A percentile compares a stretch with the other conserved stretches of the same genome.
Conservation (phyloP, 2,329 filamentous ascomycete genomes). For the Cryphonectria radicalis region DNA sequence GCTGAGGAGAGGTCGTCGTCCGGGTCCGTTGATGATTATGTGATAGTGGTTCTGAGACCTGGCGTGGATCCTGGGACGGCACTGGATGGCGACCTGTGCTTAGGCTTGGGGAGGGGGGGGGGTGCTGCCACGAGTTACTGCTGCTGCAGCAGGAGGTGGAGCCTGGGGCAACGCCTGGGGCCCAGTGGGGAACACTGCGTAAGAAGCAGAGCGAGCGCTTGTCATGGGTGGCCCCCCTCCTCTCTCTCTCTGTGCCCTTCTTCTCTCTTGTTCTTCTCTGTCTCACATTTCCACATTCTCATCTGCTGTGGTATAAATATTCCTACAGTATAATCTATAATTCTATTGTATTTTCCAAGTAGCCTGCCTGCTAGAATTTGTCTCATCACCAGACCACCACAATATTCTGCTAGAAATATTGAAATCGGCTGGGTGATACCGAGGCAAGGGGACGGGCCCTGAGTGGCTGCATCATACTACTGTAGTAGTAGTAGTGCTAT, state of each 20-base stretch:
- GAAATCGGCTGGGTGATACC: neutral
- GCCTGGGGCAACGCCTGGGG: neutral
- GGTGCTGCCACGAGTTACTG: neutral
- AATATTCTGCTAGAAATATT: neutral
- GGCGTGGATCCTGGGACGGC: constrained; percentile 1
- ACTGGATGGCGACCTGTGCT: neutral
- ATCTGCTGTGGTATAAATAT: neutral
- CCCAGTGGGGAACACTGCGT: neutral
- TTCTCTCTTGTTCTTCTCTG: neutral
- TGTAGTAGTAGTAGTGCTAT: neutral
- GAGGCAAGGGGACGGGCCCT: neutral
- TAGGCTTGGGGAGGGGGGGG: too few relatives aligned
- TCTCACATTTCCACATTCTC: neutral
- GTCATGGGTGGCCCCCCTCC: neutral
- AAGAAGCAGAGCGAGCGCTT: neutral
- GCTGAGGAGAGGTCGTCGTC: neutral
- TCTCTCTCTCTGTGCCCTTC: neutral
- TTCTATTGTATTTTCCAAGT: neutral
- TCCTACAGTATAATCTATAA: neutral
- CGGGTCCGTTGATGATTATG: constrained; percentile 9
- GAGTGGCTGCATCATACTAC: neutral
- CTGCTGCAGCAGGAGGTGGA: neutral
- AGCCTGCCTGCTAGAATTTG: too few relatives aligned
- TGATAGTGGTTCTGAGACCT: neutral
- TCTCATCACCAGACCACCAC: too few relatives aligned